phyloP scores from a whole-genome alignment of 164 flowering plant genomes.

The Echeveria elegans region DNA sequence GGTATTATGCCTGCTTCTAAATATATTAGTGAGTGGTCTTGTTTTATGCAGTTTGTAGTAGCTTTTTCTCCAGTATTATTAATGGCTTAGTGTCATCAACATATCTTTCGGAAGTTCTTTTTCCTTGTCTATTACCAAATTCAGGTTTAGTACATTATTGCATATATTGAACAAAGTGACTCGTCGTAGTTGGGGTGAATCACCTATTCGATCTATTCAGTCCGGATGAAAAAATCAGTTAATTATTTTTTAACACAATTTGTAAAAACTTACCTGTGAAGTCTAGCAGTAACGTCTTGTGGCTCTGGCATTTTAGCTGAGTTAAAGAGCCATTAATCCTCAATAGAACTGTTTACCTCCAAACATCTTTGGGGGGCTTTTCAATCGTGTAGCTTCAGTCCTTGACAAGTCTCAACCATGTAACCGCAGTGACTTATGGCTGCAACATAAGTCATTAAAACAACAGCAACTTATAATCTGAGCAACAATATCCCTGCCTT shows the following conservation, averaged over 20 bases:
- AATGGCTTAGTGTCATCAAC: not conserved
- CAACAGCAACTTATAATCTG: too few relatives aligned
- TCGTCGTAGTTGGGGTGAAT: not conserved
- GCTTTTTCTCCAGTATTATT: not conserved
- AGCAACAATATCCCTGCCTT: too few relatives aligned
- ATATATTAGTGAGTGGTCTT: not conserved
- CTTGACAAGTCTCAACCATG: too few relatives aligned
- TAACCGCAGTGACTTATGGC: too few relatives aligned
- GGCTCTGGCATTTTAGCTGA: too few relatives aligned
- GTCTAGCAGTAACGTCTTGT: too few relatives aligned
- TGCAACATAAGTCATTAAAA: too few relatives aligned
- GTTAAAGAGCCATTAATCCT: too few relatives aligned
- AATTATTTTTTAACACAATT: too few relatives aligned
- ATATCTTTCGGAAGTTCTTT: not conserved
- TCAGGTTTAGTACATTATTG: not conserved
- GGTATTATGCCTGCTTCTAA: constrained; percentile 33
- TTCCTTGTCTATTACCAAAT: not conserved
- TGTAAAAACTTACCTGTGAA: too few relatives aligned
- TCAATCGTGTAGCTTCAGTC: not conserved
- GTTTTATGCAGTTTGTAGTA: not conserved
- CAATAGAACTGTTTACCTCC: too few relatives aligned
- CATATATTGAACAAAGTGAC: not conserved
- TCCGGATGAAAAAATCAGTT: not conserved
- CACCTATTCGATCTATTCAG: not conserved
- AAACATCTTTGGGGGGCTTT: not conserved